A percentile compares a stretch with the other conserved stretches of the same genome.
Evolutionary conservation across 495 filamentous ascomycete genomes (phyloP).

Genomic region (Neurospora sp.): DNA sequence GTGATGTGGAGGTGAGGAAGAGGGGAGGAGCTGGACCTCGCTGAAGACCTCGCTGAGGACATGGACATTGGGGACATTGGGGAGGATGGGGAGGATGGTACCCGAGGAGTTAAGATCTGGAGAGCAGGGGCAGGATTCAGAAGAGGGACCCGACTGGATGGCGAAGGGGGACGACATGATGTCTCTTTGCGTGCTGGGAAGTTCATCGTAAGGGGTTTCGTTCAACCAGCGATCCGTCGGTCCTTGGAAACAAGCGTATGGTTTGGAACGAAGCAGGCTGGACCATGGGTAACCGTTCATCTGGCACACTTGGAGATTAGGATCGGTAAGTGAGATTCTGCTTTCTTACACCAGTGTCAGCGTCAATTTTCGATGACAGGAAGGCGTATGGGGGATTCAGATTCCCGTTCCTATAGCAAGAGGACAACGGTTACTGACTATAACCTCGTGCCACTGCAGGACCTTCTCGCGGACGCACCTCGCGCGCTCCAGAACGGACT

Average conservation of each 20-base stretch:
- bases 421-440: not conserved
- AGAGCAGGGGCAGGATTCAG: not conserved
- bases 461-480: not conserved
- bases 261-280: not conserved
- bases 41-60: not conserved
- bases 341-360: not conserved
- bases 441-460: not conserved
- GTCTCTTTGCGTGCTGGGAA: not conserved
- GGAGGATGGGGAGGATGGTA: not conserved
- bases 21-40: not conserved
- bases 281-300: not conserved
- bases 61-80: not conserved
- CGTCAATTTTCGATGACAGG: not conserved
- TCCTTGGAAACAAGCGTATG: not conserved
- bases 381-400: not conserved
- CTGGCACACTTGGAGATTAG: not conserved
- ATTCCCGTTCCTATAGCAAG: not conserved
- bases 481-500: not conserved
- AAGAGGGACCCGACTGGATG: not conserved
- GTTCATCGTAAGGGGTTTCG: not conserved
- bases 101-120: not conserved
- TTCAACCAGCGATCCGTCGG: not conserved
- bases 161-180: not conserved
- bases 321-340: not conserved
- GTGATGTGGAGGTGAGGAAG: not conserved